These are phyloP conservation scores for Coriaria nepalensis DNA, from an alignment of 306 rosid species.

Conservation along the genomic window DNA sequence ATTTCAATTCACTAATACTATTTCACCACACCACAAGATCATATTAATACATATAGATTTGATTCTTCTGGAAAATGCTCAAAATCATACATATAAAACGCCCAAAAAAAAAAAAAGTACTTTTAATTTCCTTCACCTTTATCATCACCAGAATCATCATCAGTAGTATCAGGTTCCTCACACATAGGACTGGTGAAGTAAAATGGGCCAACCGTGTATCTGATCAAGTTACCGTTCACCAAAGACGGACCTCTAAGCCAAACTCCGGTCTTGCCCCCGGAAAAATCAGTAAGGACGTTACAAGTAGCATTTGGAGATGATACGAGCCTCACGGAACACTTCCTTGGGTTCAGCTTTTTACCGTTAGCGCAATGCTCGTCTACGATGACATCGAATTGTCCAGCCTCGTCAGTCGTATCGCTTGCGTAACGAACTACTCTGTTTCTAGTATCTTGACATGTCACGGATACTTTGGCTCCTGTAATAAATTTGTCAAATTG, in stretches of 20 bases:
- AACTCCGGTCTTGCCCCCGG: conserved; percentile 45
- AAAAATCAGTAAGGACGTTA: conserved; percentile 52
- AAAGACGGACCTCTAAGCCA: conserved; percentile 30
- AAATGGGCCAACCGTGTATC: conserved; percentile 33
- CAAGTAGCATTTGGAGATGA: conserved; percentile 64
- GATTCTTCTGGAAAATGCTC: too few relatives aligned
- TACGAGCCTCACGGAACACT: conserved; percentile 49
- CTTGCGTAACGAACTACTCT: conserved; percentile 47
- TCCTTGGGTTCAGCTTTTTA: conserved; percentile 31
- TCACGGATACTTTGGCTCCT: conserved; percentile 56
- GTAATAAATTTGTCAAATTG: not conserved
- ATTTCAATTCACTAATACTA: too few relatives aligned
- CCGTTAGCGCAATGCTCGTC: conserved; percentile 20
- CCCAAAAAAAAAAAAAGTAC: not conserved
- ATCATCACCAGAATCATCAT: not conserved
- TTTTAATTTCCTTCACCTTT: not conserved
- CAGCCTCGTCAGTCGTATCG: conserved; percentile 53
- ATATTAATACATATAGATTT: too few relatives aligned
- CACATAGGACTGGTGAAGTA: conserved; percentile 64
- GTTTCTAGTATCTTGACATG: conserved; percentile 58
- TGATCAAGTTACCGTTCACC: conserved; percentile 32
- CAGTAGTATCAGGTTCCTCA: conserved; percentile 47
- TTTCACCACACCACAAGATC: too few relatives aligned
- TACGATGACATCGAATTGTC: conserved; percentile 38
- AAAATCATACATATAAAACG: too few relatives aligned